Base-by-base conservation (phyloP, 2,329 filamentous ascomycete species). In the Sporothrix phasma region DNA sequence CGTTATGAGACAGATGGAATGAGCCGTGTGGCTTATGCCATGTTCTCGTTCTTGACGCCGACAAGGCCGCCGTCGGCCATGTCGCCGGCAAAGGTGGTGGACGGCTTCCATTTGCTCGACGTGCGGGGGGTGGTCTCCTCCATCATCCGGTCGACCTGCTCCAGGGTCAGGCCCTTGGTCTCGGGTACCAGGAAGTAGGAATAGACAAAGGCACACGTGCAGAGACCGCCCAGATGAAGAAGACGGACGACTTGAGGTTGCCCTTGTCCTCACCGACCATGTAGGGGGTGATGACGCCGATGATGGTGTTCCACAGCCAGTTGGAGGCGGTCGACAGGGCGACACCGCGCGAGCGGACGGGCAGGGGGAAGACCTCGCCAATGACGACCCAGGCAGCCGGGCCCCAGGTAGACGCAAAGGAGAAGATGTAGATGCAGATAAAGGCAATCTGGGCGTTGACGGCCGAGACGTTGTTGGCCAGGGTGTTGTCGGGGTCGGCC, bases 401-500 rank as follows among this genome's bases (percentile, higher is more conserved):
- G 62, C 91, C 91, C 91, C 90, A 96, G 68, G 91, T 96, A 65
- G 84, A 86, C 66, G 91, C 91, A 75, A 96, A 96, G 82, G 88
- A 93, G 83, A 90, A 92, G 81, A 96, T 92, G 82, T 92, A 94
- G 79, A 96, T 87, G 78, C 87, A 88, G 73, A 94, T 94, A 79
- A 95, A 94, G 66, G 89, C 85, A 69, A 96, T 91, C 81, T 92
- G 87, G 59, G 88, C 84, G 69, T 83, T 80, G 70, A 83, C 81
- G 39, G 85, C 86, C 2, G 78, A 68, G 66, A 80, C 76, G 74
- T 87, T 84, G 76, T 82, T 61, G 71, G 79, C 79, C 7, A 79
- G 75, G 22, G 71, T 73, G 22, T 69, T 70, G 34, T 69, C 69
- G 0, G 77, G 71, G 56, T 80, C 72, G 61, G 82, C 75, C 3